Conservation (phyloP, 2,329 filamentous ascomycete genomes). For the Aspergillus tanneri region DNA sequence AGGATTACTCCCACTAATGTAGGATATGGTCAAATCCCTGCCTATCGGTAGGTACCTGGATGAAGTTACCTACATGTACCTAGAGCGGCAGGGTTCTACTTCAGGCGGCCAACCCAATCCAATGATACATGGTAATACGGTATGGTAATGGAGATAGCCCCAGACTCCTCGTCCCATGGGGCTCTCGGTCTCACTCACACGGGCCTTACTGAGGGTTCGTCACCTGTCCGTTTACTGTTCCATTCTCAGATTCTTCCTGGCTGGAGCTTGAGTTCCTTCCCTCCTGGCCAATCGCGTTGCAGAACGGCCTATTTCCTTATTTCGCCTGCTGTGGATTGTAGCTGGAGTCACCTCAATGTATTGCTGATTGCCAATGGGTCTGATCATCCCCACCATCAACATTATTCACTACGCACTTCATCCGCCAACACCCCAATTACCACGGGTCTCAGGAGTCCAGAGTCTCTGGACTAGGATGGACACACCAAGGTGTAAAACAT, state of each 20-base stretch:
- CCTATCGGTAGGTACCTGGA: too few relatives aligned
- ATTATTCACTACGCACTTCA: constrained; percentile 1
- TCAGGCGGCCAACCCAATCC: neutral
- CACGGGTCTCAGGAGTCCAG: neutral
- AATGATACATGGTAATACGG: neutral
- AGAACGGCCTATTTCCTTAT: neutral
- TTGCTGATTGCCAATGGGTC: constrained; percentile 4
- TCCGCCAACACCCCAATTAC: neutral
- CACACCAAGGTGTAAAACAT: neutral
- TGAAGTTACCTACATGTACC: neutral
- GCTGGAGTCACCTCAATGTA: constrained; percentile 1
- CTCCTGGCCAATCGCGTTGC: neutral
- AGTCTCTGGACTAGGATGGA: neutral
- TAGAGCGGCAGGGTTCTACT: neutral
- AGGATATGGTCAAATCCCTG: neutral
- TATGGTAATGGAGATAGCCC: neutral
- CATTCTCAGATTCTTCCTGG: neutral
- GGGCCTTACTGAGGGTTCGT: neutral
- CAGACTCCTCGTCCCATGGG: neutral
- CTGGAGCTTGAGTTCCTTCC: neutral
- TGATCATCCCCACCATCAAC: constrained; percentile 8
- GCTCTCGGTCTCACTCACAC: neutral
- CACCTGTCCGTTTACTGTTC: neutral
- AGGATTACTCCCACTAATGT: neutral
- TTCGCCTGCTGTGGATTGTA: neutral